A percentile compares a stretch with the other conserved stretches of the same genome.
Conservation (phyloP, 2,329 filamentous ascomycete genomes). For the Gaeumannomyces sp. region DNA sequence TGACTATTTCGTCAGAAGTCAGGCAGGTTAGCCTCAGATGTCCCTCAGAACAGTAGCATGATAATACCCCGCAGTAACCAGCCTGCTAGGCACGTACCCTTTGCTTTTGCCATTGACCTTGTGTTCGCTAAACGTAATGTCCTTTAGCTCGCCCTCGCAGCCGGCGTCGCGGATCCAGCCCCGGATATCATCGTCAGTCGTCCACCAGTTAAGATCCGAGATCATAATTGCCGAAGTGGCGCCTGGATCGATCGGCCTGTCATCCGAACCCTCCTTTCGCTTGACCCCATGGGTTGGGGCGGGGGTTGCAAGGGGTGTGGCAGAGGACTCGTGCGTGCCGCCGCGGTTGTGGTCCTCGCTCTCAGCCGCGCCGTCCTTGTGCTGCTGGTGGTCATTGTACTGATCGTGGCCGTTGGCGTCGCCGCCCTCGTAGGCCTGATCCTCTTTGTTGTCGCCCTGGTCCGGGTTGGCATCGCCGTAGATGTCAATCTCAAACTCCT, state of each 20-base stretch:
- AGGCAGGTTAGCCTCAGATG: background rate
- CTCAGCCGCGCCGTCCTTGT: conserved; percentile 31
- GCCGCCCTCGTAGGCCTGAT: conserved; percentile 28
- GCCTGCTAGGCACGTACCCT: conserved; percentile 55
- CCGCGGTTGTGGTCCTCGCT: conserved; percentile 27
- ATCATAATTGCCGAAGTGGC: conserved; percentile 71
- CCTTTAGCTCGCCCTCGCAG: conserved; percentile 78
- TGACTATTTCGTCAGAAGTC: conserved; percentile 36
- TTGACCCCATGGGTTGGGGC: conserved; percentile 51
- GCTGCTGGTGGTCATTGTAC: conserved; percentile 29
- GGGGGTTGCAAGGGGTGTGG: conserved; percentile 20
- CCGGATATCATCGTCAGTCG: conserved; percentile 88
- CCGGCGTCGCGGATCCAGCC: conserved; percentile 76
- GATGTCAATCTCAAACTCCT: conserved; percentile 68
- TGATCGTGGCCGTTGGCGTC: conserved; percentile 24
- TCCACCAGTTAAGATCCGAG: conserved; percentile 94
- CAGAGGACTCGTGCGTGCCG: conserved; percentile 19
- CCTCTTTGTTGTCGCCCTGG: conserved; percentile 32
- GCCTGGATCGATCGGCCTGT: conserved; percentile 50
- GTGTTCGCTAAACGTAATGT: conserved; percentile 95
- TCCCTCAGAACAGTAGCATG: background rate
- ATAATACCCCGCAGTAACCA: background rate
- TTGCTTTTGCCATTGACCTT: conserved; percentile 99
- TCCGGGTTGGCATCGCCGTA: conserved; percentile 55
- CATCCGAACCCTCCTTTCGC: conserved; percentile 54